A percentile compares a stretch with the other conserved stretches of the same genome.
phyloP scores from a whole-genome alignment of 345 rosid genomes.

The Gossypium australe region DNA sequence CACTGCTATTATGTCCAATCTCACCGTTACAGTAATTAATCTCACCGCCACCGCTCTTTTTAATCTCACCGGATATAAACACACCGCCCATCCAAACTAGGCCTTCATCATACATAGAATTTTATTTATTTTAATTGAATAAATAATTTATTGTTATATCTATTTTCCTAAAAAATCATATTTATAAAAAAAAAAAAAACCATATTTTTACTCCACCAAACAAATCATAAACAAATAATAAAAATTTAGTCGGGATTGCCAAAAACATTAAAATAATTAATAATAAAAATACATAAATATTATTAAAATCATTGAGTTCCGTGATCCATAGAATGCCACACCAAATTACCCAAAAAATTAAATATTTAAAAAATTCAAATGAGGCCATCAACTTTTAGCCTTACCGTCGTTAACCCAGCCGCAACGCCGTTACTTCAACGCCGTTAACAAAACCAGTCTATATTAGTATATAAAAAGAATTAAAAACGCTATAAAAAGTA shows the following conservation, averaged over 20 bases:
- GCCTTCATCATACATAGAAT: too few relatives aligned
- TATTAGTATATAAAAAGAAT: neutral
- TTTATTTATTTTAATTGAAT: too few relatives aligned
- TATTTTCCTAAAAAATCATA: too few relatives aligned
- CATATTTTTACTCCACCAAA: neutral
- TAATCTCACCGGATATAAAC: too few relatives aligned
- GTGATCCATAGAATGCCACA: slow-evolving; percentile 14
- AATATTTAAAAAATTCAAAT: neutral
- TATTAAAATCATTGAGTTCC: slow-evolving; percentile 22
- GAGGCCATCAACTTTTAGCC: slow-evolving; percentile 8
- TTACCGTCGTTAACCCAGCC: slow-evolving; percentile 41
- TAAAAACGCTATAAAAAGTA: slow-evolving; percentile 9
- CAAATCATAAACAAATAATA: neutral
- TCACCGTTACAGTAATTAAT: too few relatives aligned
- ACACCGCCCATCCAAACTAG: too few relatives aligned
- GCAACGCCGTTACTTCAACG: slow-evolving; percentile 41
- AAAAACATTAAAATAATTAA: neutral
- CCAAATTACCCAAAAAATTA: neutral
- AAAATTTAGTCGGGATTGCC: neutral
- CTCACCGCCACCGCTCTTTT: too few relatives aligned
- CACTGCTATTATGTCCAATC: too few relatives aligned
- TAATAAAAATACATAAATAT: neutral
- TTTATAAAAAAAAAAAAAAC: too few relatives aligned
- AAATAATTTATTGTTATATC: too few relatives aligned
- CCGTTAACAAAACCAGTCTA: slow-evolving; percentile 21